Base-by-base conservation (phyloP, 2,329 filamentous ascomycete species). In the Epichloe gansuensis region DNA sequence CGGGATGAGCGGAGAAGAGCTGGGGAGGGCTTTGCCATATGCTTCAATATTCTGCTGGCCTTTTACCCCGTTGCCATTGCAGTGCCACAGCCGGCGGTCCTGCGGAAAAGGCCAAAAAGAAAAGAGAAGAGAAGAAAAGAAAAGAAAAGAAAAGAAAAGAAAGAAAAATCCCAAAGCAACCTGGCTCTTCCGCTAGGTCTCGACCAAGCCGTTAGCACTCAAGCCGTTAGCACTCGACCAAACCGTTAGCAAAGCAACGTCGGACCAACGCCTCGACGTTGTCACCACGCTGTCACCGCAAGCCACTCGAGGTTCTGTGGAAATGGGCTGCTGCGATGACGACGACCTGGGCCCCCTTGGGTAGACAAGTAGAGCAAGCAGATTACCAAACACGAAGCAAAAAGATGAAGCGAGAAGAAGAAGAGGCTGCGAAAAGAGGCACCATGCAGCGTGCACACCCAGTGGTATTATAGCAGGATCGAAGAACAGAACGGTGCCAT, bases 1-100 rank as follows among this genome's bases (percentile, higher is more conserved):
- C 8, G 72, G 73, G 54, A 69, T 72, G 45, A 53, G 44, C 17
- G 52, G 44, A 21, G 52, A 42, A 41, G 70, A 47, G 57, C 57
- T 49, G 50, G 53, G 28, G 34, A 21, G 52, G 50, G 46, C 51
- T 54, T 21, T 54, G 49, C 37, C 52, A 50, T 53, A 50, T 25
- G 52, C 45, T 51, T 47, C 51, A 48, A 50, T 46, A 41, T 28
- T 17, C 39, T 43, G 35, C 39, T 43, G 35, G 17, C 37, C 31
- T 53, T 52, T 47, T 46, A 54, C 51, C 46, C 55, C 25, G 56
- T 54, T 51, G 58, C 59, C 57, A 60, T 61, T 53, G 55, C 56
- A 45, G 48, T 45, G 47, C 38, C 46, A 46, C 46, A 37, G 42
- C 37, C 39, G 34, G 38, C 43, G 31, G 21, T 42, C 8, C n/a